Evolutionary conservation across 192 early-diverging fungal genomes (phyloP).

Genomic region (Coemansia sp.): DNA sequence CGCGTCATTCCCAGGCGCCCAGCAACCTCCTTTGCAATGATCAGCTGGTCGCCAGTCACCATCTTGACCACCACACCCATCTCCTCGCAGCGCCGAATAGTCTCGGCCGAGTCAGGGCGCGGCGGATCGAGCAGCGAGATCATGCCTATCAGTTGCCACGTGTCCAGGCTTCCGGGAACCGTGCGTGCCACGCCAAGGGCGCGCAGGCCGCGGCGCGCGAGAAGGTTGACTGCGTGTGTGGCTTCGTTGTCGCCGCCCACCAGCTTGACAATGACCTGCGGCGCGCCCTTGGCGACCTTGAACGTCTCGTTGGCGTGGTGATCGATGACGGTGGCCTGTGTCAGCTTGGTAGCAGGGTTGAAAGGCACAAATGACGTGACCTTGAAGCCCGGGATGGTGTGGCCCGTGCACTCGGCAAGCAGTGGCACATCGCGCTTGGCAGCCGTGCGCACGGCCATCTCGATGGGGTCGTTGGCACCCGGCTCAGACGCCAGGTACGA

Average conservation of each 20-base stretch:
- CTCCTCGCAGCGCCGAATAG: slow-evolving; percentile 79
- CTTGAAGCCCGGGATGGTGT: slow-evolving; percentile 91
- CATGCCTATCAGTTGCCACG: slow-evolving; percentile 85
- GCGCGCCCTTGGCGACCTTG: slow-evolving; percentile 92
- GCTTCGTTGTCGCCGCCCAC: slow-evolving; percentile 82
- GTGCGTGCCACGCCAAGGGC: slow-evolving; percentile 92
- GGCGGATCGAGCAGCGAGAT: slow-evolving; percentile 90
- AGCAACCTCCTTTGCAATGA: slow-evolving; percentile 93
- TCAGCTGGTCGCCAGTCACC: slow-evolving; percentile 95
- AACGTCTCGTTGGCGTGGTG: slow-evolving; percentile 70
- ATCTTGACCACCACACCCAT: slow-evolving; percentile 93
- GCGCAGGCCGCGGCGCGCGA: slow-evolving; percentile 86
- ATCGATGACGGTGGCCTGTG: slow-evolving; percentile 82
- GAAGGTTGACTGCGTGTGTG: slow-evolving; percentile 74
- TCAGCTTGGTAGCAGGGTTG: slow-evolving; percentile 91
- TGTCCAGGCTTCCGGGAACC: slow-evolving; percentile 60
- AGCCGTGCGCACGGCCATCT: slow-evolving; percentile 79
- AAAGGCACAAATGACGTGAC: slow-evolving; percentile 89
- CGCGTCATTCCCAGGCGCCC: slow-evolving; percentile 89
- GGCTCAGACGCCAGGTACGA: slow-evolving; percentile 83
- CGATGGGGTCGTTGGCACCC: slow-evolving; percentile 88
- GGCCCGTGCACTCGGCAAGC: slow-evolving; percentile 63
- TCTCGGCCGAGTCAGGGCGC: slow-evolving; percentile 82
- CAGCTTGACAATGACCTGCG: slow-evolving; percentile 86
- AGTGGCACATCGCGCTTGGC: slow-evolving; percentile 71